These are phyloP conservation scores for Mucor velutinosus DNA, from an alignment of 371 early-diverging fungal species.

Conservation along the genomic window DNA sequence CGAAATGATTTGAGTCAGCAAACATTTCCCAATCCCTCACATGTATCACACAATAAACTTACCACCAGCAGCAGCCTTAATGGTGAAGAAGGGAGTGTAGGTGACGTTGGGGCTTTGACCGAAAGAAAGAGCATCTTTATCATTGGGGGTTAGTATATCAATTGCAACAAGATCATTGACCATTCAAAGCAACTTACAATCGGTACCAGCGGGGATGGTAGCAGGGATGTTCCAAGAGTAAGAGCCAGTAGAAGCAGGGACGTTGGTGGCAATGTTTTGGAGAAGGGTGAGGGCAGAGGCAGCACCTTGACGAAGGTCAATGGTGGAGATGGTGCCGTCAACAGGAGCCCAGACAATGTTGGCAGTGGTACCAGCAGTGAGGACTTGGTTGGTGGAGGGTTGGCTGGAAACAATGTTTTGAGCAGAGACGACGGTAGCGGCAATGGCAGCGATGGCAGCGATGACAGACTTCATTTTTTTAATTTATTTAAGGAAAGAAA, in stretches of 20 bases:
- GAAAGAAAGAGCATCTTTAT: conserved; percentile 18
- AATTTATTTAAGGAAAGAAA: conserved; percentile 10
- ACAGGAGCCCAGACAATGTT: conserved; percentile 39
- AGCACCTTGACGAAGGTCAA: conserved; percentile 37
- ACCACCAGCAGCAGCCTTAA: conserved; percentile 32
- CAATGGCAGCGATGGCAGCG: conserved; percentile 43
- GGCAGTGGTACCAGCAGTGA: conserved; percentile 38
- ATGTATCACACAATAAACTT: conserved; percentile 7
- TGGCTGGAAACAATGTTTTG: conserved; percentile 26
- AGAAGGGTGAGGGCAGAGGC: conserved; percentile 14
- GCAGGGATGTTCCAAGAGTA: conserved; percentile 47
- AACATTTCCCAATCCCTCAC: neutral
- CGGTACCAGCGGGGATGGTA: conserved; percentile 29
- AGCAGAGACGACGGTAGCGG: conserved; percentile 37
- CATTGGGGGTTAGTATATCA: neutral
- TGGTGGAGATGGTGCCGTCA: conserved; percentile 37
- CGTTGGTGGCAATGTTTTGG: conserved; percentile 28
- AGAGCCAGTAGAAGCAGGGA: conserved; percentile 30
- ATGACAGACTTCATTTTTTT: conserved; percentile 32
- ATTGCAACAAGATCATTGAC: neutral
- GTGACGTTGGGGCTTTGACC: conserved; percentile 15
- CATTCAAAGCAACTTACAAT: conserved; percentile 42
- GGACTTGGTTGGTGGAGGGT: conserved; percentile 35
- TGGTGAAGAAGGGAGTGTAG: conserved; percentile 44
- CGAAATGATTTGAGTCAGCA: neutral